Conservation (phyloP, 208 protist species). For the Pavlovales sp. region DNA sequence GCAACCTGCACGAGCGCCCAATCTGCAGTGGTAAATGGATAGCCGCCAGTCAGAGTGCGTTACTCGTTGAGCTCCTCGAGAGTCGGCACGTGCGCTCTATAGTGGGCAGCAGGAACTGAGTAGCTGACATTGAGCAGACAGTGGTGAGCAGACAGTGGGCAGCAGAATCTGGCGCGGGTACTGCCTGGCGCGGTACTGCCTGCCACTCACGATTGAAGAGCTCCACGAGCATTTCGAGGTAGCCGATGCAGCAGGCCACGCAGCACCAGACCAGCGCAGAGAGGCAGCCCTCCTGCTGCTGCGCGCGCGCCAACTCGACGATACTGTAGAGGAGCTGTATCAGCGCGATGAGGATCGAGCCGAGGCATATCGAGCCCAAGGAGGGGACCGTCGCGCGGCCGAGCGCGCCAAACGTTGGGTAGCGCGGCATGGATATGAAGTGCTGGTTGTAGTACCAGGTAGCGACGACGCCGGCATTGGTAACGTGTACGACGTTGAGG, state of each 20-base stretch:
- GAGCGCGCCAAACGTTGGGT: background rate
- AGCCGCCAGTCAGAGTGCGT: no score
- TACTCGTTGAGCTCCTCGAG: no score
- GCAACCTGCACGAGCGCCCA: background rate
- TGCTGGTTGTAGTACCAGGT: background rate
- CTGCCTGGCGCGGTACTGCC: no score
- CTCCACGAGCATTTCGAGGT: background rate
- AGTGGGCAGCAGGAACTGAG: no score
- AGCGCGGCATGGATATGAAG: no score
- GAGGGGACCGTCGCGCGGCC: slow-evolving; percentile 49
- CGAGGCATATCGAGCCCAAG: slow-evolving; percentile 58
- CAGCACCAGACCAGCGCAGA: background rate
- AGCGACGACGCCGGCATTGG: background rate
- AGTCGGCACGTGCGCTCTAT: no score
- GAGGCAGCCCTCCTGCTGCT: background rate
- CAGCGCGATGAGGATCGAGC: slow-evolving; percentile 47
- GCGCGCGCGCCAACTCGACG: background rate
- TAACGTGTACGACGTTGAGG: background rate
- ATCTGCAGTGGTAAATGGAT: no score
- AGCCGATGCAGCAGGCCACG: background rate
- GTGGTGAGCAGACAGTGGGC: no score
- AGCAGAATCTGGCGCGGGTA: no score
- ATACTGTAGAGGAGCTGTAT: background rate
- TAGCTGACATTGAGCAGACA: no score
- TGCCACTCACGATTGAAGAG: background rate